These are phyloP conservation scores for Pyrus betulifolia DNA, from an alignment of 306 rosid species.

Conservation along the genomic window DNA sequence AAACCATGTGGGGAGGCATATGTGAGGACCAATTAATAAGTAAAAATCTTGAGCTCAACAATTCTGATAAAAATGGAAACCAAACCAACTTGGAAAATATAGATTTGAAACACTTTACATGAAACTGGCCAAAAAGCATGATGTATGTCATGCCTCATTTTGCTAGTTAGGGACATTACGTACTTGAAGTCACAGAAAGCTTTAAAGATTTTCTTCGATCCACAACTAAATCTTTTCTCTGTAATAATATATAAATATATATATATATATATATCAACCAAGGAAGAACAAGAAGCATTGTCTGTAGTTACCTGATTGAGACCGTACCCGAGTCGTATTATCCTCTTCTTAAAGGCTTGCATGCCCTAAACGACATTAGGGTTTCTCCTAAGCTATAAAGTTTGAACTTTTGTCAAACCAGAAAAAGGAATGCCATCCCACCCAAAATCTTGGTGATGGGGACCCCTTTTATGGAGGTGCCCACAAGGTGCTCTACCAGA, in stretches of 20 bases:
- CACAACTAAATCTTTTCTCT: slow-evolving; percentile 22
- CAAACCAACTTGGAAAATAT: not conserved
- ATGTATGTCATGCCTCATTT: slow-evolving; percentile 23
- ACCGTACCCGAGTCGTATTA: not conserved
- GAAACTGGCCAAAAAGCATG: slow-evolving; percentile 16
- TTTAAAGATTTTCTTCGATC: slow-evolving; percentile 42
- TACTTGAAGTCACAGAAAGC: slow-evolving; percentile 39
- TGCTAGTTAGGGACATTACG: slow-evolving; percentile 50
- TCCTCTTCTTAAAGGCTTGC: not conserved
- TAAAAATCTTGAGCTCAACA: not conserved
- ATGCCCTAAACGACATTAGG: slow-evolving; percentile 18
- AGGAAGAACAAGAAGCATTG: slow-evolving; percentile 9
- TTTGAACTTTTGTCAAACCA: slow-evolving; percentile 30
- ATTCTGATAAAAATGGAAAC: slow-evolving; percentile 1
- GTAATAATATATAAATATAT: too few species aligned
- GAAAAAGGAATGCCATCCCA: slow-evolving; percentile 27
- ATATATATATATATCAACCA: not conserved
- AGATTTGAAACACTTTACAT: slow-evolving; percentile 3
- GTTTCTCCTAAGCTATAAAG: slow-evolving; percentile 19
- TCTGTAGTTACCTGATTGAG: slow-evolving; percentile 10
- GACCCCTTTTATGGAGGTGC: slow-evolving; percentile 18
- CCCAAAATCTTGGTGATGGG: slow-evolving; percentile 31
- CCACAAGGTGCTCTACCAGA: not conserved
- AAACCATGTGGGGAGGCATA: not conserved
- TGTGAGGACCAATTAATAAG: not conserved